Base-by-base conservation (phyloP, 2,329 filamentous ascomycete species). In the Colletotrichum karsti region DNA sequence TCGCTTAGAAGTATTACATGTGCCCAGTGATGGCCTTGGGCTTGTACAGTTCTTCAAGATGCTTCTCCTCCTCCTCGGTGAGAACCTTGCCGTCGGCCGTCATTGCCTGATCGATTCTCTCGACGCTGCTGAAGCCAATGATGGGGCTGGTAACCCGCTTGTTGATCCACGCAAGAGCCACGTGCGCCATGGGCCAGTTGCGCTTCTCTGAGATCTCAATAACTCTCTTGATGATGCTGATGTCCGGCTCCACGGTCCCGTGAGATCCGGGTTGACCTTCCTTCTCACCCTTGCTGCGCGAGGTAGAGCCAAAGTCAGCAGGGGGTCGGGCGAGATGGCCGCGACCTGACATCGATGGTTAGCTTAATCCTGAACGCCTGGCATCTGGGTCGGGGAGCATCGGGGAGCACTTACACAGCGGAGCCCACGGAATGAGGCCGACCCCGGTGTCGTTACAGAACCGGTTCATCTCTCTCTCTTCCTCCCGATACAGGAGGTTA, bases 111-210 rank as follows among this genome's bases (percentile, higher is more conserved):
- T 90, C 86, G 48, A 92, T 85, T n/a, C 90, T 80, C 64, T 83
- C 81, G 35, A 85, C 80, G 59, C 82, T 91, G 69, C 83, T 87
- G 71, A 92, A 81, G 0, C 91, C 90, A 59, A 91, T 80, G 66
- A 92, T 91, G 2, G 89, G 89, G 71, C 83, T 87, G 24, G 83
- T 77, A 6, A 85, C 83, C 48, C 84, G 80, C 70, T 84, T 82
- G 70, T 87, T 79, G 63, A 85, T 84, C 91, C 91, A 93, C 3
- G 89, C 89, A 61, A 90, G 82, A 1, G 88, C 85, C 20, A 93
- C 86, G 63, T 91, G 86, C 48, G 87, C 86, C 85, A 92, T 92
- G 70, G 83, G 87, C 74, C 87, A 84, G 1, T 81, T 84, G 70
- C 84, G 84, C 77, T 88, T 88, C 69, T 83, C 80, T 0, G 89